phyloP scores from a whole-genome alignment of 306 rosid species.

The Cicer bijugum region DNA sequence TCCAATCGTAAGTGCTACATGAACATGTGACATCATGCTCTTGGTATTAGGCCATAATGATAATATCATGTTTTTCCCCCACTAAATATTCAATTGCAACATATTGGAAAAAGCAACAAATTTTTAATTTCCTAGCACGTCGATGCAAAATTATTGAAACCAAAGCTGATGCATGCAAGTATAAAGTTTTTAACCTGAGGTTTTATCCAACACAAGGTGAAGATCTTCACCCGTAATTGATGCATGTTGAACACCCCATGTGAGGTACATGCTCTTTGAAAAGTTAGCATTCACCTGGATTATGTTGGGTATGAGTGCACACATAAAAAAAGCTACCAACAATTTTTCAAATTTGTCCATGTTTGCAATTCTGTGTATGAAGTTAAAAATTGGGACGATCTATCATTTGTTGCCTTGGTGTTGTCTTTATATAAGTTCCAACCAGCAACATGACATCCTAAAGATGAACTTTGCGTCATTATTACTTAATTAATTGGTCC shows the following conservation, averaged over 20 bases:
- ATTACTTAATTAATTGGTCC: neutral
- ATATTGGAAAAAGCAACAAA: slow-evolving; percentile 15
- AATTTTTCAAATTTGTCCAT: slow-evolving; percentile 54
- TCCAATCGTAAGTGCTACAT: neutral
- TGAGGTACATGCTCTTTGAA: slow-evolving; percentile 63
- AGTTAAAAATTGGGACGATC: slow-evolving; percentile 43
- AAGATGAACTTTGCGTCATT: slow-evolving; percentile 3
- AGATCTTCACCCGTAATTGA: slow-evolving; percentile 63
- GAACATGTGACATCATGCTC: slow-evolving; percentile 7
- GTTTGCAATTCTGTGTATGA: slow-evolving; percentile 21
- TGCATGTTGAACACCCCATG: slow-evolving; percentile 61
- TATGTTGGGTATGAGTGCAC: slow-evolving; percentile 45
- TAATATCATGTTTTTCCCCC: neutral
- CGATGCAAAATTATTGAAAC: slow-evolving; percentile 37
- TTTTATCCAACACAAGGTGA: slow-evolving; percentile 65
- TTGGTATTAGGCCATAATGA: neutral
- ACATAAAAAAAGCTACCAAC: slow-evolving; percentile 48
- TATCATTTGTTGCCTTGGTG: slow-evolving; percentile 25
- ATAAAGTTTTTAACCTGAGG: slow-evolving; percentile 55
- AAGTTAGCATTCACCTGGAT: slow-evolving; percentile 55
- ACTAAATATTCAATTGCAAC: slow-evolving; percentile 8
- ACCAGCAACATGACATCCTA: slow-evolving; percentile 27
- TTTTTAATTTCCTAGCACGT: neutral
- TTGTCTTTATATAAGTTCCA: slow-evolving; percentile 52
- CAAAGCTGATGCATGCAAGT: slow-evolving; percentile 10